phyloP scores from a whole-genome alignment of 1,284 basidiomycete genomes.

The Phellinidium pouzarii region DNA sequence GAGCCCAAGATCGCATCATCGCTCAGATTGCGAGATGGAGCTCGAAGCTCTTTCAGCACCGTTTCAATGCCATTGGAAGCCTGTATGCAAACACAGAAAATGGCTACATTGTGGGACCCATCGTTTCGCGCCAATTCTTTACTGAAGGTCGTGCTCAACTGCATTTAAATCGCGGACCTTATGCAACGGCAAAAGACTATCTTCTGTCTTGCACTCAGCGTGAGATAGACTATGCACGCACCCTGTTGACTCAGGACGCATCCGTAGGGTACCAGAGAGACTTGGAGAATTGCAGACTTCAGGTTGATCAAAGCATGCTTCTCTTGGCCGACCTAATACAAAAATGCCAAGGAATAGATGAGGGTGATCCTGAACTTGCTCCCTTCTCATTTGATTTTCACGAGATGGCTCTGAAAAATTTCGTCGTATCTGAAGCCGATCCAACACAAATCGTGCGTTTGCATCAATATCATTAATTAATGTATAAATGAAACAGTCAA shows the following conservation, averaged over 20 bases:
- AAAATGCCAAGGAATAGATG: slow-evolving; percentile 28
- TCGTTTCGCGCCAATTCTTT: slow-evolving; percentile 27
- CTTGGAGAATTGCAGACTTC: slow-evolving; percentile 27
- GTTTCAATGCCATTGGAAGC: slow-evolving; percentile 28
- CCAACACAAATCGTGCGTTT: slow-evolving; percentile 27
- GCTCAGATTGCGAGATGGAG: slow-evolving; percentile 27
- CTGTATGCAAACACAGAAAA: slow-evolving; percentile 20
- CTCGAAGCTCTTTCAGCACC: slow-evolving; percentile 25
- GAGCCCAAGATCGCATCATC: slow-evolving; percentile 26
- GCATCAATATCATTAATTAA: background rate
- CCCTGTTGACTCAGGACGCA: slow-evolving; percentile 28
- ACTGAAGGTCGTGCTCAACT: slow-evolving; percentile 27
- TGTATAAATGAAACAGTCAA: background rate
- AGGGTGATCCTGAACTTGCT: slow-evolving; percentile 27
- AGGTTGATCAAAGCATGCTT: slow-evolving; percentile 28
- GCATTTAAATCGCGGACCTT: slow-evolving; percentile 29
- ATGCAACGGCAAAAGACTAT: slow-evolving; percentile 26
- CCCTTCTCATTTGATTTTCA: slow-evolving; percentile 29
- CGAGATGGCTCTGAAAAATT: slow-evolving; percentile 27
- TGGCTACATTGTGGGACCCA: slow-evolving; percentile 24
- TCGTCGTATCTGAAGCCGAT: slow-evolving; percentile 26
- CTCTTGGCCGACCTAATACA: slow-evolving; percentile 27
- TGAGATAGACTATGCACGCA: slow-evolving; percentile 28
- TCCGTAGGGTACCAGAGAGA: slow-evolving; percentile 28
- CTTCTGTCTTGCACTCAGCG: slow-evolving; percentile 31